Percentiles rank a stretch among this genome's conserved stretches.
phyloP scores from a whole-genome alignment of 257 asterid genomes.

The Solanum chmielewskii region DNA sequence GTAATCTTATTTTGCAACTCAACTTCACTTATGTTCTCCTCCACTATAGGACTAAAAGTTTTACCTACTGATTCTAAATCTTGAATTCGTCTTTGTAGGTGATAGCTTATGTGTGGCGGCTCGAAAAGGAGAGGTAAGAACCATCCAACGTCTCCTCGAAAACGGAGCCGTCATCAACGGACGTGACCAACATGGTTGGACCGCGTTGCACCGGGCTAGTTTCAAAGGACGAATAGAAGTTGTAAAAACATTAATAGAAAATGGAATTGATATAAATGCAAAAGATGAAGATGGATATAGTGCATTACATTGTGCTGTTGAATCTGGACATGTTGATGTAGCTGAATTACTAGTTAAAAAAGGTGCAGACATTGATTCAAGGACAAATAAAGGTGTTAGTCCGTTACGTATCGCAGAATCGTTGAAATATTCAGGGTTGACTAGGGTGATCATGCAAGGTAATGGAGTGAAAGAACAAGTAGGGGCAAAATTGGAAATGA shows the following conservation, averaged over 20 bases:
- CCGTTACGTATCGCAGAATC: slow-evolving; percentile 53
- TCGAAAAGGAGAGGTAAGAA: slow-evolving; percentile 55
- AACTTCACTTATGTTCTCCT: neutral
- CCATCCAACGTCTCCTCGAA: slow-evolving; percentile 44
- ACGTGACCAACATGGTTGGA: slow-evolving; percentile 70
- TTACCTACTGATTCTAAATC: neutral
- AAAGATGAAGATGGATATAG: slow-evolving; percentile 65
- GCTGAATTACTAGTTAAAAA: slow-evolving; percentile 58
- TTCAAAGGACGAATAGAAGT: slow-evolving; percentile 55
- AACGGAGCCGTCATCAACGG: slow-evolving; percentile 58
- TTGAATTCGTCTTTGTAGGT: neutral
- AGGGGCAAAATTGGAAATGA: slow-evolving; percentile 4
- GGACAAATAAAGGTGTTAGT: slow-evolving; percentile 49
- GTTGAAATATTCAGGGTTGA: slow-evolving; percentile 41
- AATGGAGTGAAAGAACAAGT: slow-evolving; percentile 30
- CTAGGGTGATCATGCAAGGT: slow-evolving; percentile 45
- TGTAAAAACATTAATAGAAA: slow-evolving; percentile 35
- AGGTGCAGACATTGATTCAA: slow-evolving; percentile 53
- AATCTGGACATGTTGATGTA: slow-evolving; percentile 54
- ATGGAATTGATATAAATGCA: slow-evolving; percentile 44
- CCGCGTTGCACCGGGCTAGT: slow-evolving; percentile 59
- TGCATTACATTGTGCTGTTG: slow-evolving; percentile 66
- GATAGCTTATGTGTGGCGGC: slow-evolving; percentile 51
- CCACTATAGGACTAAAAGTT: neutral
- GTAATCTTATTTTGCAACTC: neutral